Conservation (phyloP, 75 land plant genomes). For the Cupressus sempervirens region DNA sequence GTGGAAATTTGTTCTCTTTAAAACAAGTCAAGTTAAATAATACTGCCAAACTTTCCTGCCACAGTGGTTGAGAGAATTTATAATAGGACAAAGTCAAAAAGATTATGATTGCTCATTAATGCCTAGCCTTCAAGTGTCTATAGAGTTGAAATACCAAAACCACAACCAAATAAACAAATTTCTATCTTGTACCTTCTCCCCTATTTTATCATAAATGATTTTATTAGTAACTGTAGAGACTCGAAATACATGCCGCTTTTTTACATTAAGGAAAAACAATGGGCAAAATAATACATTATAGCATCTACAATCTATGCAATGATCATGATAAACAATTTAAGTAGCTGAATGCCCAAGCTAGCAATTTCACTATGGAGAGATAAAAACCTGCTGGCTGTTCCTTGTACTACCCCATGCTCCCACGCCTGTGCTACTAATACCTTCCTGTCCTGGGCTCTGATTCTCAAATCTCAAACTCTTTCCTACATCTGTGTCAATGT, state of each 20-base stretch:
- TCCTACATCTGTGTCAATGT: constrained; percentile 21
- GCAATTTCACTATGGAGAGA: neutral
- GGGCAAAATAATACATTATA: neutral
- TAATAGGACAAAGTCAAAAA: neutral
- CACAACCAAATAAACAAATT: neutral
- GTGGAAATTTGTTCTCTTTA: too few relatives aligned
- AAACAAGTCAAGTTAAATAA: neutral
- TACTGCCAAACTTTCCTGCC: neutral
- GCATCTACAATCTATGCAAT: neutral
- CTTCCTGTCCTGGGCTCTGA: constrained; percentile 28
- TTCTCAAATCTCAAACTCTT: constrained; percentile 29
- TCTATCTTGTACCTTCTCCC: neutral
- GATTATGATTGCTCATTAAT: neutral
- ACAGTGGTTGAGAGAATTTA: neutral
- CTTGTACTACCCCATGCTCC: constrained; percentile 43
- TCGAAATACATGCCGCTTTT: neutral
- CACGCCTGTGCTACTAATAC: constrained; percentile 22
- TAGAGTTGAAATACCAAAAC: neutral
- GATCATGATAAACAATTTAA: neutral
- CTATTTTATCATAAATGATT: neutral
- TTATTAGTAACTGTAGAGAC: neutral
- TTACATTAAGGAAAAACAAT: neutral
- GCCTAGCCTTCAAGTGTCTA: neutral
- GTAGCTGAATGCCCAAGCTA: neutral
- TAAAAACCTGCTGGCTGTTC: constrained; percentile 45